phyloP scores from a whole-genome alignment of 306 rosid genomes.

The Glycine soja region DNA sequence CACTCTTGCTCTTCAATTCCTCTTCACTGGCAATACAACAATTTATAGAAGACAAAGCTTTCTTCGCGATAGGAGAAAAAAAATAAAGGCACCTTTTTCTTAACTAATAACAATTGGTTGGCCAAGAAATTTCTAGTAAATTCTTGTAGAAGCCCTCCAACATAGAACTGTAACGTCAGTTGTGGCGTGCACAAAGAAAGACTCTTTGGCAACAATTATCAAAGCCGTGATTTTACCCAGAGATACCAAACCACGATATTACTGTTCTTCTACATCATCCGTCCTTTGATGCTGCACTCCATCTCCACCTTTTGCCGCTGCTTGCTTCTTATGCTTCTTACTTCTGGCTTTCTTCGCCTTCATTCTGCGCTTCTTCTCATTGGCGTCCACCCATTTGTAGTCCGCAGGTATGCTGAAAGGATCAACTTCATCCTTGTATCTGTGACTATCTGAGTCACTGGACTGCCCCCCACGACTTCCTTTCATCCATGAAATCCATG shows the following conservation, averaged over 20 bases:
- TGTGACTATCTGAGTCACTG: slow-evolving; percentile 84
- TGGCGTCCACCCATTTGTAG: slow-evolving; percentile 95
- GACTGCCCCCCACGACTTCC: slow-evolving; percentile 92
- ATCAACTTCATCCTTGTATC: slow-evolving; percentile 85
- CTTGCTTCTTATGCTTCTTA: slow-evolving; percentile 80
- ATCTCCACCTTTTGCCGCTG: slow-evolving; percentile 64
- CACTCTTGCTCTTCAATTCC: slow-evolving; percentile 63
- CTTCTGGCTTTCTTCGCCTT: slow-evolving; percentile 93
- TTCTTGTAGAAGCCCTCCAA: slow-evolving; percentile 56
- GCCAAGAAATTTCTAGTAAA: slow-evolving; percentile 65
- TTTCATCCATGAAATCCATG: slow-evolving; percentile 99
- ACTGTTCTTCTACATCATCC: slow-evolving; percentile 66
- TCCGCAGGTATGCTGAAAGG: slow-evolving; percentile 92
- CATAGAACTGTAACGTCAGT: slow-evolving; percentile 65
- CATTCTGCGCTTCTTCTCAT: slow-evolving; percentile 92
- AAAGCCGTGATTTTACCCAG: slow-evolving; percentile 34
- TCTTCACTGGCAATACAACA: slow-evolving; percentile 67
- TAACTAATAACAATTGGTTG: slow-evolving; percentile 53
- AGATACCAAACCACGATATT: slow-evolving; percentile 33
- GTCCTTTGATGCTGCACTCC: slow-evolving; percentile 64
- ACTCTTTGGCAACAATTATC: slow-evolving; percentile 48
- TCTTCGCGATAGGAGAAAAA: slow-evolving; percentile 38
- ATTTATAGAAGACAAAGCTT: slow-evolving; percentile 56
- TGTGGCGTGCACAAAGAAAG: slow-evolving; percentile 51
- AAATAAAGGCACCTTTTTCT: slow-evolving; percentile 48